Evolutionary conservation across 208 protist species (phyloP), one percentile per base, ranked within the genome.

Genomic region (Phytomonas francai): DNA sequence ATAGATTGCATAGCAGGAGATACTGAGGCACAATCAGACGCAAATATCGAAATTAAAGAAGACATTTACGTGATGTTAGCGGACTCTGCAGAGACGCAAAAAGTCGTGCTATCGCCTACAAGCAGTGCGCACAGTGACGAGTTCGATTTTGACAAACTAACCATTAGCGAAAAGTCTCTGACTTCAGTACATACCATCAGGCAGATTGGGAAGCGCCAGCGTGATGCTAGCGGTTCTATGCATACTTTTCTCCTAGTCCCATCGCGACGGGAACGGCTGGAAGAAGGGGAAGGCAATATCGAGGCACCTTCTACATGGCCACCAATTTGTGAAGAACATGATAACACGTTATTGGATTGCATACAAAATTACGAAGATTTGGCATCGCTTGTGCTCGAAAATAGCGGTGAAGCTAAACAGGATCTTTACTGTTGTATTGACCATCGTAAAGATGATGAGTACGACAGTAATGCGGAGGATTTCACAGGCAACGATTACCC

Each of bases 391-490:
- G 33, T 73, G 7, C 49, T 39, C n/a, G 62, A 74, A 12, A 14
- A 67, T 9, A 72, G 69, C 0, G 19, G 28, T 14, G 0, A 22
- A 28, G 74, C 63, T 45, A 12, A 28, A 1, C 36, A 76, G 29
- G 86, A 88, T 54, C 74, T 91, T 62, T 95, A 95, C 76, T 65
- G 83, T 39, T 95, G 93, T 75, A 79, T 79, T 3, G 89, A 95
- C 65, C 89, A 95, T 73, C 80, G 89, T 61, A 88, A 88, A 42
- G 90, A 92, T 60, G 90, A 95, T 64, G 90, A 95, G 67, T 93
- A 93, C 70, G 90, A 95, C 74, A 95, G 90, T 73, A 95, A 95
- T 59, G 90, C 90, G 2, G 90, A 92, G 67, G 90, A 95, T 66
- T 87, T 84, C 64, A 88, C 81, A 12, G 81, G 74, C 25, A 95